Conservation (phyloP, 2,329 filamentous ascomycete species). For the Cladophialophora psammophila region DNA sequence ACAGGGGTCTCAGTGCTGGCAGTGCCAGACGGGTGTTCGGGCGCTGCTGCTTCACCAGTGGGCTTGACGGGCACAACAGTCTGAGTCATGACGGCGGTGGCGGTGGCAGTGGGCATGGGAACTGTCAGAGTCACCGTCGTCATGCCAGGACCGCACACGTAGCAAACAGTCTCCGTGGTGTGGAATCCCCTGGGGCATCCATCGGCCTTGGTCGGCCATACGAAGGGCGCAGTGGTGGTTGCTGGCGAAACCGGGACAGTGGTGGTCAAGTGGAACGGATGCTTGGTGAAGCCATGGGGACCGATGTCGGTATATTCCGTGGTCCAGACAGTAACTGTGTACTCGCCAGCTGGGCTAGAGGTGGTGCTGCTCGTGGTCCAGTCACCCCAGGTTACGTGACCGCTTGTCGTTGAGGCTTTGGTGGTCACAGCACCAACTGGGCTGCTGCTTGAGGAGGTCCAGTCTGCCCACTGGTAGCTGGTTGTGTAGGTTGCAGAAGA, state of each 20-base stretch:
- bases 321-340: slow-evolving; percentile 16
- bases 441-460: neutral
- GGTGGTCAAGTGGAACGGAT: slow-evolving; percentile 25
- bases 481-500: neutral
- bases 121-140: slow-evolving; percentile 32
- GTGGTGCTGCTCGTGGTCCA: slow-evolving; percentile 18
- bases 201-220: slow-evolving; percentile 39
- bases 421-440: slow-evolving; percentile 6
- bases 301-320: slow-evolving; percentile 54
- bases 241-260: slow-evolving; percentile 20
- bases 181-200: slow-evolving; percentile 49
- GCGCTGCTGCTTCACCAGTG: slow-evolving; percentile 10
- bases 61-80: slow-evolving; percentile 25
- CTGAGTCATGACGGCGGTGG: slow-evolving; percentile 36
- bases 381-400: slow-evolving; percentile 20
- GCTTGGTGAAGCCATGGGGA: slow-evolving; percentile 52
- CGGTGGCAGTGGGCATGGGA: slow-evolving; percentile 25
- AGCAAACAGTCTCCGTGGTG: slow-evolving; percentile 52
- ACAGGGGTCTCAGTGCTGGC: slow-evolving; percentile 15
- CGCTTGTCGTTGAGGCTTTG: slow-evolving; percentile 11
- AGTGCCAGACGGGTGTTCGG: neutral
- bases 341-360: slow-evolving; percentile 2
- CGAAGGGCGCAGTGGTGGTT: slow-evolving; percentile 36
- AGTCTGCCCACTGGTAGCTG: slow-evolving; percentile 9
- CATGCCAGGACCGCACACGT: slow-evolving; percentile 44